A percentile compares a stretch with the other conserved stretches of the same genome.
Conservation (phyloP, 2,329 filamentous ascomycete species). For the Paecilomyces dactylethromorphus region DNA sequence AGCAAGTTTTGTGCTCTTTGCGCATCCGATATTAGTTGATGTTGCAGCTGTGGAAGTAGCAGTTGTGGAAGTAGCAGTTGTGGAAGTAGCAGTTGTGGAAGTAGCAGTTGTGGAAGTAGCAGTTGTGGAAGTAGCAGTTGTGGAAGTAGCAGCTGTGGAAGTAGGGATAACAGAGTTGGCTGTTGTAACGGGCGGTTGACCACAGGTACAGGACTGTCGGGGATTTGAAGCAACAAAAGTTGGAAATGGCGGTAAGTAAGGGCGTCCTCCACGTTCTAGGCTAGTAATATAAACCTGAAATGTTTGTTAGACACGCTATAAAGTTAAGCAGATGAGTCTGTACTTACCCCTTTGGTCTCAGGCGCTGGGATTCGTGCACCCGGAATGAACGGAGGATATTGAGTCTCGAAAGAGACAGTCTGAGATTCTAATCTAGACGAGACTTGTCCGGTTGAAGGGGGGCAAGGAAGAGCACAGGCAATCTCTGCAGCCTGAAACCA, state of each 20-base stretch:
- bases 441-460: slow-evolving; percentile 7
- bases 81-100: too few relatives aligned
- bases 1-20: neutral
- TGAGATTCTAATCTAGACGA: neutral
- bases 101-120: too few relatives aligned
- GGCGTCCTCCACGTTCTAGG: slow-evolving; percentile 17
- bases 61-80: too few relatives aligned
- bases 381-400: slow-evolving; percentile 26
- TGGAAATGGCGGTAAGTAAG: slow-evolving; percentile 20
- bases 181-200: neutral
- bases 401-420: slow-evolving; percentile 20
- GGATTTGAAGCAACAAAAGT: slow-evolving; percentile 5
- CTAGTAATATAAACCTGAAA: slow-evolving; percentile 1
- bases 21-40: neutral
- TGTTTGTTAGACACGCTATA: neutral
- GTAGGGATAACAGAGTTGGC: neutral
- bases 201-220: neutral
- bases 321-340: neutral
- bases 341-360: slow-evolving; percentile 25
- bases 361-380: slow-evolving; percentile 19
- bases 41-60: neutral
- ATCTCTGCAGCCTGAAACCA: slow-evolving; percentile 25
- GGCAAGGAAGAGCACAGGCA: slow-evolving; percentile 17
- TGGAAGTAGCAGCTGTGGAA: neutral
- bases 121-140: neutral